These are phyloP conservation scores for Fusarium sp. DNA, from an alignment of 2,329 filamentous ascomycete species.

Conservation along the genomic window DNA sequence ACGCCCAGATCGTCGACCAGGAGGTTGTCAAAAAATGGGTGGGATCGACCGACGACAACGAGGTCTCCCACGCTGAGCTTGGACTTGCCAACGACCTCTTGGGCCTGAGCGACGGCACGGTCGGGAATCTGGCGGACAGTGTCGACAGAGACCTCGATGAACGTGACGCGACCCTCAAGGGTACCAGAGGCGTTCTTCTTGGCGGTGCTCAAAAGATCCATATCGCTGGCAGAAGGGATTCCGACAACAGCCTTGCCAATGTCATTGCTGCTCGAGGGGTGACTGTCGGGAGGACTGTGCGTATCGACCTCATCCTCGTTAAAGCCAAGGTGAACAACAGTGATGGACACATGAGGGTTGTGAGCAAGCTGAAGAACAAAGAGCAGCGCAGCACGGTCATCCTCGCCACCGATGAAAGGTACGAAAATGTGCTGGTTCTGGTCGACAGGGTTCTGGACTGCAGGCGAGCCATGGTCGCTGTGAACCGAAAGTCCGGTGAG, in stretches of 20 bases:
- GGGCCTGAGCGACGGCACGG: slow-evolving; percentile 33
- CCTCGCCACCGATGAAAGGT: slow-evolving; percentile 82
- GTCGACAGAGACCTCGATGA: slow-evolving; percentile 37
- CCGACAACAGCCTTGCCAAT: slow-evolving; percentile 15
- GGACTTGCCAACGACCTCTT: slow-evolving; percentile 37
- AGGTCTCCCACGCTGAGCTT: slow-evolving; percentile 41
- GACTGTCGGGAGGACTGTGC: not conserved
- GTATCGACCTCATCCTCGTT: slow-evolving; percentile 33
- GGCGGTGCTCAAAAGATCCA: slow-evolving; percentile 44
- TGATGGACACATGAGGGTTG: slow-evolving; percentile 79
- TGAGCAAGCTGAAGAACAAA: slow-evolving; percentile 85
- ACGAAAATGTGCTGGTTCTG: slow-evolving; percentile 85
- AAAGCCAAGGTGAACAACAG: slow-evolving; percentile 63
- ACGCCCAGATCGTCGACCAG: slow-evolving; percentile 36
- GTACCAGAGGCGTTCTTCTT: slow-evolving; percentile 29
- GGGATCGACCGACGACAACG: slow-evolving; percentile 41
- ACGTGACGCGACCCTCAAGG: slow-evolving; percentile 35
- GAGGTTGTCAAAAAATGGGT: slow-evolving; percentile 23
- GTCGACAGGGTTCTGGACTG: slow-evolving; percentile 62
- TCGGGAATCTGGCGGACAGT: slow-evolving; percentile 42
- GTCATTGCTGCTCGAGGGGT: slow-evolving; percentile 19
- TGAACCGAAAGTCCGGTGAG: slow-evolving; percentile 39
- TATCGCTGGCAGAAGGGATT: slow-evolving; percentile 34
- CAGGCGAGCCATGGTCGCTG: slow-evolving; percentile 60
- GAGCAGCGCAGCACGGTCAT: slow-evolving; percentile 80